These are phyloP conservation scores for Ganoderma sp. DNA, from an alignment of 1,284 basidiomycete species.

Conservation along the genomic window DNA sequence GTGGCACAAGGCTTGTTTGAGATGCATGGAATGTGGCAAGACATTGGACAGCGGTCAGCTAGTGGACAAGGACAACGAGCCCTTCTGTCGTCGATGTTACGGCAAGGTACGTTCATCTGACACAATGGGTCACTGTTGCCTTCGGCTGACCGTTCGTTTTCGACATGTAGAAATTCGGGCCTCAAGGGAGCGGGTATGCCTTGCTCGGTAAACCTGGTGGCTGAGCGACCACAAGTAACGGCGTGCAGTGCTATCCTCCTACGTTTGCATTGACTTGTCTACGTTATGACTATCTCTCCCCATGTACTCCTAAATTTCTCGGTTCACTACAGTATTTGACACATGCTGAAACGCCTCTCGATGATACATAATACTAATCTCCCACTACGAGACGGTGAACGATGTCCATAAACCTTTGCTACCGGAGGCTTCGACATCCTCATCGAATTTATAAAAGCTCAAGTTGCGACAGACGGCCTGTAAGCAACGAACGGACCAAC, in stretches of 20 bases:
- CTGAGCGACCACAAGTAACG: conserved; percentile 29
- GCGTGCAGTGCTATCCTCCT: not conserved
- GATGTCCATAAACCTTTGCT: no score
- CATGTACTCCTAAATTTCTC: conserved; percentile 1
- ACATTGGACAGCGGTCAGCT: conserved; percentile 69
- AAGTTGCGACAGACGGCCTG: no score
- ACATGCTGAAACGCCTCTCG: not conserved
- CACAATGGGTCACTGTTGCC: no score
- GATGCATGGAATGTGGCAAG: conserved; percentile 72
- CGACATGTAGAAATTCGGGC: conserved; percentile 62
- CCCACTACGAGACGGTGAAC: no score
- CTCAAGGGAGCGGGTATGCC: conserved; percentile 75
- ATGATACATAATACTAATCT: not conserved
- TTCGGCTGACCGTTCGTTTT: not conserved
- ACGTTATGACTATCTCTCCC: not conserved
- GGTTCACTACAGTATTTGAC: not conserved
- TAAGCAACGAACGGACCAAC: not conserved
- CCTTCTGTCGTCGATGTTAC: conserved; percentile 74
- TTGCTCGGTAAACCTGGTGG: conserved; percentile 66
- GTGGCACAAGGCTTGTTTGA: conserved; percentile 76
- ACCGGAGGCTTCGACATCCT: no score
- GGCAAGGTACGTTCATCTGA: conserved; percentile 58
- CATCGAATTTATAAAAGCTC: no score
- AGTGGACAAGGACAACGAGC: conserved; percentile 74
- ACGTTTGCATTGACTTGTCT: not conserved